These are phyloP conservation scores for Nymphaea thermarum DNA, from an alignment of 164 flowering plant genomes.

Conservation along the genomic window DNA sequence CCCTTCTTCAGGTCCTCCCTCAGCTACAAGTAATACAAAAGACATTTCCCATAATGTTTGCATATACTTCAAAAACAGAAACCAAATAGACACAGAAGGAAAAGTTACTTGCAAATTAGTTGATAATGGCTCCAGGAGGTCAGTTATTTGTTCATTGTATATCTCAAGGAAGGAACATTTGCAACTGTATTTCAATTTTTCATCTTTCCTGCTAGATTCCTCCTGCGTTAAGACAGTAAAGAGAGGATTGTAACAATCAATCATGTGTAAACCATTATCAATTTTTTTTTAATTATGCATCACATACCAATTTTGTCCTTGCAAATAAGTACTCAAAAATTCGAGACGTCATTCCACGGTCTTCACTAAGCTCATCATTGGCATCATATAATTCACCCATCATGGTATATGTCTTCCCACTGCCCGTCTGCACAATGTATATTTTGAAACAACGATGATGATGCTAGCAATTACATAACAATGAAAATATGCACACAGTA, in stretches of 20 bases:
- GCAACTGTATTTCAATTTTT: slow-evolving; percentile 62
- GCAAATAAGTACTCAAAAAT: slow-evolving; percentile 68
- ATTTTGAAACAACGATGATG: background rate
- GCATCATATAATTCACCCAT: slow-evolving; percentile 68
- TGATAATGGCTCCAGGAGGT: slow-evolving; percentile 83
- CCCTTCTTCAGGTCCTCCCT: slow-evolving; percentile 85
- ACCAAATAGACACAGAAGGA: background rate
- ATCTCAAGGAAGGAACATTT: slow-evolving; percentile 92
- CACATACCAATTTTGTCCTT: slow-evolving; percentile 43
- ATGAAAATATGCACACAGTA: slow-evolving; percentile 5
- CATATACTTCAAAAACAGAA: background rate
- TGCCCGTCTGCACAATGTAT: slow-evolving; percentile 58
- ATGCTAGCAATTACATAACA: background rate
- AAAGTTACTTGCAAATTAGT: slow-evolving; percentile 60
- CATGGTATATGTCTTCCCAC: slow-evolving; percentile 96
- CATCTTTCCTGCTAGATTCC: slow-evolving; percentile 56
- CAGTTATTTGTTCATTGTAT: slow-evolving; percentile 91
- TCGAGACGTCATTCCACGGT: slow-evolving; percentile 83
- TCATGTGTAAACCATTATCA: background rate
- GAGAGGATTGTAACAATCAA: background rate
- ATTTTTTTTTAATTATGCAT: background rate
- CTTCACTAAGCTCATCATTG: slow-evolving; percentile 37
- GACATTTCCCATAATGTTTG: background rate
- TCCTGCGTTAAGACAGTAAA: slow-evolving; percentile 35
- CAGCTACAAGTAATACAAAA: slow-evolving; percentile 34